phyloP scores from a whole-genome alignment of 768 basidiomycete genomes.

The Kwoniella europaea region DNA sequence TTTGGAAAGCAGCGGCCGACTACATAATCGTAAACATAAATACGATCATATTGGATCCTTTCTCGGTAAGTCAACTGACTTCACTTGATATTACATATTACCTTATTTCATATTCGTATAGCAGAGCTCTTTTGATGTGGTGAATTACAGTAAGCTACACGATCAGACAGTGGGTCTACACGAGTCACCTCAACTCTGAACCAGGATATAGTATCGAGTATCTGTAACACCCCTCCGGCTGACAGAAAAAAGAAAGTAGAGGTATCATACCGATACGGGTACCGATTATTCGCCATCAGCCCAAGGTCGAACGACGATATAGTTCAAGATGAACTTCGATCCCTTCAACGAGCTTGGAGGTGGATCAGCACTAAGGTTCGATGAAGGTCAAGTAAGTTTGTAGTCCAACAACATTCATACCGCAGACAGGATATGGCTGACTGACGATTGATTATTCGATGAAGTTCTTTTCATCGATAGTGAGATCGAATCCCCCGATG shows the following conservation, averaged over 20 bases:
- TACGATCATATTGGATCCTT: neutral
- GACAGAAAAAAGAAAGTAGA: too few relatives aligned
- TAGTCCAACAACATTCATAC: neutral
- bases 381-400: slow-evolving; percentile 25
- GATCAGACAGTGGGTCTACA: too few relatives aligned
- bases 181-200: too few relatives aligned
- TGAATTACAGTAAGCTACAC: too few relatives aligned
- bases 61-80: neutral
- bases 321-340: slow-evolving; percentile 5
- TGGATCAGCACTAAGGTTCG: slow-evolving; percentile 20
- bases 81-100: neutral
- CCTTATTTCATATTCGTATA: neutral
- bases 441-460: neutral
- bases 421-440: neutral
- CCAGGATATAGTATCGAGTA: too few relatives aligned
- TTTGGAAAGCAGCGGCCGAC: too few relatives aligned
- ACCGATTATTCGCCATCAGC: neutral
- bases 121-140: too few relatives aligned
- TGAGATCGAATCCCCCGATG: neutral
- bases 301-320: neutral
- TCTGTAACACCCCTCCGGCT: neutral
- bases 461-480: slow-evolving; percentile 17
- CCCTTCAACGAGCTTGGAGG: slow-evolving; percentile 19
- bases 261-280: too few relatives aligned
- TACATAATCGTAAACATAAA: neutral